phyloP scores from a whole-genome alignment of 257 asterid species.

The Paraleonurus japonicus region DNA sequence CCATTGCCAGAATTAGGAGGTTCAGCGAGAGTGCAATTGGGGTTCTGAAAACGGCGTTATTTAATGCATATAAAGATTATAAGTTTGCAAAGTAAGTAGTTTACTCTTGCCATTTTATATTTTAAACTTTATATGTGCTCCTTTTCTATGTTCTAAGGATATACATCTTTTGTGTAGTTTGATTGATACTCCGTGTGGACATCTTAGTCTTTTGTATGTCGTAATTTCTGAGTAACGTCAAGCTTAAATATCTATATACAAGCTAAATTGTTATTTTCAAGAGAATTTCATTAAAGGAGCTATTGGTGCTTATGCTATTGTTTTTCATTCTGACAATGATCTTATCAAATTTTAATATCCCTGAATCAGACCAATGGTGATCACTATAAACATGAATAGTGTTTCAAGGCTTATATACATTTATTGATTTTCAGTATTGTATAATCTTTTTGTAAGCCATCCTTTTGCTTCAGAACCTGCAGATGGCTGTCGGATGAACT shows the following conservation, averaged over 20 bases:
- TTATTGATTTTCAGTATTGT: not conserved
- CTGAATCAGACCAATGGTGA: not conserved
- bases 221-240: not conserved
- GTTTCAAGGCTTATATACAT: conserved; percentile 19
- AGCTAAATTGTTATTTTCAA: conserved; percentile 4
- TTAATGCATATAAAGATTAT: conserved; percentile 70
- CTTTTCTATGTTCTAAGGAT: not conserved
- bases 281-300: not conserved
- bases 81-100: conserved; percentile 57
- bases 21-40: conserved; percentile 64
- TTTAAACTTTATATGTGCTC: conserved; percentile 14
- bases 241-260: not conserved
- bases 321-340: not conserved
- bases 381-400: not conserved
- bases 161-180: not conserved
- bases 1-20: conserved; percentile 79
- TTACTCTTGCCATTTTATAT: not conserved
- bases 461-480: conserved; percentile 56
- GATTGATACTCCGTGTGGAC: not conserved
- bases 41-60: conserved; percentile 56
- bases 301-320: conserved; percentile 16
- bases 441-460: conserved; percentile 17
- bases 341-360: not conserved
- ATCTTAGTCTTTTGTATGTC: not conserved
- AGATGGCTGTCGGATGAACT: conserved; percentile 64